phyloP scores from a whole-genome alignment of 176 grass and related monocot species.

The Urochloa ruziziensis region DNA sequence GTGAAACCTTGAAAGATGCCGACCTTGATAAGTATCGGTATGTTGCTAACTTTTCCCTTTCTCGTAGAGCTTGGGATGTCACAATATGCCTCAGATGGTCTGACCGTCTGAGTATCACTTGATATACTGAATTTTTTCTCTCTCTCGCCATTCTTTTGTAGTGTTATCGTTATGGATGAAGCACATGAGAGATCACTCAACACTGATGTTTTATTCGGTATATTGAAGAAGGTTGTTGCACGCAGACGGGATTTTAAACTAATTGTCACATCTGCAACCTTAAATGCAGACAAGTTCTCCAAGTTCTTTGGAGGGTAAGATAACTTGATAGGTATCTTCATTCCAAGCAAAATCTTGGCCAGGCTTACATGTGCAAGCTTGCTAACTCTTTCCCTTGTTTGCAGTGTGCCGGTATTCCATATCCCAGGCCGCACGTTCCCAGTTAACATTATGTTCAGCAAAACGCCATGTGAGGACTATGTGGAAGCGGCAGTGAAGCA shows the following conservation, averaged over 20 bases:
- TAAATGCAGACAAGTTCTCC: slow-evolving; percentile 97
- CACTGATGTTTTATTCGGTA: slow-evolving; percentile 90
- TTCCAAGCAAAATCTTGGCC: background rate
- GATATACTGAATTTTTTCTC: slow-evolving; percentile 7
- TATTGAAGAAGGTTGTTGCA: slow-evolving; percentile 85
- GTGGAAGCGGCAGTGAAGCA: slow-evolving; percentile 98
- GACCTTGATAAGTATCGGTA: slow-evolving; percentile 99
- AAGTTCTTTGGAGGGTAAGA: slow-evolving; percentile 97
- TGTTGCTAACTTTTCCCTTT: slow-evolving; percentile 20
- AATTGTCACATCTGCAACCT: slow-evolving; percentile 87
- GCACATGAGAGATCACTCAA: slow-evolving; percentile 92
- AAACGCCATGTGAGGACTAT: slow-evolving; percentile 97
- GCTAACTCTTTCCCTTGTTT: slow-evolving; percentile 14
- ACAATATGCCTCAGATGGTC: background rate
- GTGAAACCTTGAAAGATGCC: slow-evolving; percentile 96
- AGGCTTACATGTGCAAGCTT: slow-evolving; percentile 17
- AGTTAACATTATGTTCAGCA: slow-evolving; percentile 90
- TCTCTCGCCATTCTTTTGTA: slow-evolving; percentile 32
- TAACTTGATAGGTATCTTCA: background rate
- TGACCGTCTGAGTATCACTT: slow-evolving; percentile 20
- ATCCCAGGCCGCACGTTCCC: slow-evolving; percentile 97
- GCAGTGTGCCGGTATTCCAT: slow-evolving; percentile 76
- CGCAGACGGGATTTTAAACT: slow-evolving; percentile 74
- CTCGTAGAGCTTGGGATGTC: slow-evolving; percentile 10
- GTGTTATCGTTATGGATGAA: slow-evolving; percentile 96